These are phyloP conservation scores for Detonula confervacea DNA, from an alignment of 352 stramenopile species.

Conservation along the genomic window DNA sequence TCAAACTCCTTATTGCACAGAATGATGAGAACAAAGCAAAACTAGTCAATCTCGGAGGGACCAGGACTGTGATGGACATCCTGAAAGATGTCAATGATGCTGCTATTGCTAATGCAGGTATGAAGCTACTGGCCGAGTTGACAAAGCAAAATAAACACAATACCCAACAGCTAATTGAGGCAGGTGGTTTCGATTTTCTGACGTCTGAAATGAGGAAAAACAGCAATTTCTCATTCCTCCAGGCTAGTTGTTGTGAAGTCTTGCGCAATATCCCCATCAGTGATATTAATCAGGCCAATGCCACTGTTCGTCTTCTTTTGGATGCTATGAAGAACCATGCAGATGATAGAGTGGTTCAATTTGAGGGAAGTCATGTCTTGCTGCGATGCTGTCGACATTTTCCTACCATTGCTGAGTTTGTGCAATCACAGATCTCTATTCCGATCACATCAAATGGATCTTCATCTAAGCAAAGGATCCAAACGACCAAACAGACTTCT, in stretches of 20 bases:
- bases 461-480: neutral
- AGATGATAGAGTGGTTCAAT: conserved; percentile 38
- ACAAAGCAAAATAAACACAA: conserved; percentile 23
- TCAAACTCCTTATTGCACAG: conserved; percentile 28
- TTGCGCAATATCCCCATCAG: conserved; percentile 19
- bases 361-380: conserved; percentile 44
- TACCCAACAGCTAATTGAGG: conserved; percentile 5
- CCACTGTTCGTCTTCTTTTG: conserved; percentile 22
- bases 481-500: conserved; percentile 3
- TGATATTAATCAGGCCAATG: conserved; percentile 23
- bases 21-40: conserved; percentile 19
- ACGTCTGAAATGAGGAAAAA: conserved; percentile 42
- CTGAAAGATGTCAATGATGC: conserved; percentile 29
- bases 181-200: conserved; percentile 29
- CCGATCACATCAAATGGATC: conserved; percentile 1
- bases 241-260: conserved; percentile 34
- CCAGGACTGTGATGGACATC: conserved; percentile 32
- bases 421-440: conserved; percentile 5
- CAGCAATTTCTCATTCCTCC: conserved; percentile 19
- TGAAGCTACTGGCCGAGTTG: conserved; percentile 34
- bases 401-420: conserved; percentile 1
- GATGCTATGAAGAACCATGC: conserved; percentile 32
- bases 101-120: conserved; percentile 16
- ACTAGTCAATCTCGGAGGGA: conserved; percentile 27
- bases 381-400: conserved; percentile 33